Conservation (phyloP, 1,284 basidiomycete genomes). For the Somion occarium region DNA sequence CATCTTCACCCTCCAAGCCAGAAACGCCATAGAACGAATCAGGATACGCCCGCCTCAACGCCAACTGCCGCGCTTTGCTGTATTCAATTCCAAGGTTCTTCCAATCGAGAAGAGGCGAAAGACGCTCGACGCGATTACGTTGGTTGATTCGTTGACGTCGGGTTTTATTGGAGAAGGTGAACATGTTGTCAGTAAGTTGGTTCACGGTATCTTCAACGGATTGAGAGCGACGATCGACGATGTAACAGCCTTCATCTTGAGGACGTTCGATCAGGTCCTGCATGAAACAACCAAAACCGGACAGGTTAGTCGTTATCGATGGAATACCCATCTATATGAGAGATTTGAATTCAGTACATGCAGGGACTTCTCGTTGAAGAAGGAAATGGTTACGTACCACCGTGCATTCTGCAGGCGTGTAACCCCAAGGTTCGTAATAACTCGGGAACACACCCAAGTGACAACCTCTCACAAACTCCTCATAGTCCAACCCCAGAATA, state of each 20-base stretch:
- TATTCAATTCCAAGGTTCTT: constrained; percentile 98
- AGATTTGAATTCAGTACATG: constrained; percentile 2
- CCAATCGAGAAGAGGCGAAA: constrained; percentile 94
- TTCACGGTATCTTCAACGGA: constrained; percentile 91
- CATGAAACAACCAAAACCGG: constrained; percentile 98
- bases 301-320: constrained; percentile 94
- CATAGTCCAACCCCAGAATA: constrained; percentile 94
- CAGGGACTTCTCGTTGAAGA: background rate
- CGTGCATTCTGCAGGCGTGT: constrained; percentile 82
- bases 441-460: constrained; percentile 98
- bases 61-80: constrained; percentile 90
- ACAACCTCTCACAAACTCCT: constrained; percentile 97
- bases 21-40: constrained; percentile 74
- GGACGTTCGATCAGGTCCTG: constrained; percentile 96
- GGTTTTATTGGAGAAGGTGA: constrained; percentile 83
- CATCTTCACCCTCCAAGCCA: constrained; percentile 39
- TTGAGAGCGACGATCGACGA: constrained; percentile 88
- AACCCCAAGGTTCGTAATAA: constrained; percentile 94
- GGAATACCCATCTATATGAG: constrained; percentile 87
- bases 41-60: constrained; percentile 90
- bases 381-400: constrained; percentile 46
- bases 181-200: constrained; percentile 70
- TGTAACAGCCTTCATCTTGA: constrained; percentile 87
- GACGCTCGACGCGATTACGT: constrained; percentile 93
- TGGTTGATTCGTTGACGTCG: constrained; percentile 97